phyloP scores from a whole-genome alignment of 768 basidiomycete genomes.

The Clathrus columnatus region DNA sequence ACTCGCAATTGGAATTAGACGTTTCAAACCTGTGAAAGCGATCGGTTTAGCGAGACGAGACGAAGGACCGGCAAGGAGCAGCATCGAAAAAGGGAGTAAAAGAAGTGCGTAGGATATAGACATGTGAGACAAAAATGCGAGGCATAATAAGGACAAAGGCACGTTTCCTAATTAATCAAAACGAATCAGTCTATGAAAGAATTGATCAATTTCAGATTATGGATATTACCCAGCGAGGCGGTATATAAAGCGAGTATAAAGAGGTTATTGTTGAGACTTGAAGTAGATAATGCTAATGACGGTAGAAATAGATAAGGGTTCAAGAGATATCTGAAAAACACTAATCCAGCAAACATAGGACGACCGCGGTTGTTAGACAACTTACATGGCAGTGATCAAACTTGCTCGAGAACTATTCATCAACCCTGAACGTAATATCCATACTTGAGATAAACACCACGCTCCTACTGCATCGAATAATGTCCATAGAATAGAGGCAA shows the following conservation, averaged over 20 bases:
- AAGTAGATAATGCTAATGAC: conserved; percentile 73
- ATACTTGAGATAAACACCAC: conserved; percentile 58
- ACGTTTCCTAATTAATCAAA: conserved; percentile 38
- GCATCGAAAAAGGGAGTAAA: conserved; percentile 54
- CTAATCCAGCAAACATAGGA: not conserved
- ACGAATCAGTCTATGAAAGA: not conserved
- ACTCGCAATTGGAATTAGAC: conserved; percentile 27
- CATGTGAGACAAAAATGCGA: conserved; percentile 65
- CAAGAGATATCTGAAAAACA: conserved; percentile 57
- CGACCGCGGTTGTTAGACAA: too few relatives aligned
- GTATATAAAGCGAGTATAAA: conserved; percentile 59
- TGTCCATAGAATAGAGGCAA: conserved; percentile 60
- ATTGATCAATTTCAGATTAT: not conserved
- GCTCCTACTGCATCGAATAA: conserved; percentile 59
- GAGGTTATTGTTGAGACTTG: conserved; percentile 71
- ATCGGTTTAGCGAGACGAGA: conserved; percentile 61
- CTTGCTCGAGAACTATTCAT: conserved; percentile 41
- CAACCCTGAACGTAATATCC: conserved; percentile 49
- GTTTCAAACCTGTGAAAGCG: conserved; percentile 17
- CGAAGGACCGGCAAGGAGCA: conserved; percentile 52
- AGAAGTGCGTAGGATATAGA: conserved; percentile 66
- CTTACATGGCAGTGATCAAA: conserved; percentile 60
- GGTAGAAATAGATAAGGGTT: conserved; percentile 86
- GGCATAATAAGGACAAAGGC: conserved; percentile 48
- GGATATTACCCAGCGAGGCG: conserved; percentile 52